phyloP scores from a whole-genome alignment of 2,329 filamentous ascomycete genomes.

The Venturia asperata region DNA sequence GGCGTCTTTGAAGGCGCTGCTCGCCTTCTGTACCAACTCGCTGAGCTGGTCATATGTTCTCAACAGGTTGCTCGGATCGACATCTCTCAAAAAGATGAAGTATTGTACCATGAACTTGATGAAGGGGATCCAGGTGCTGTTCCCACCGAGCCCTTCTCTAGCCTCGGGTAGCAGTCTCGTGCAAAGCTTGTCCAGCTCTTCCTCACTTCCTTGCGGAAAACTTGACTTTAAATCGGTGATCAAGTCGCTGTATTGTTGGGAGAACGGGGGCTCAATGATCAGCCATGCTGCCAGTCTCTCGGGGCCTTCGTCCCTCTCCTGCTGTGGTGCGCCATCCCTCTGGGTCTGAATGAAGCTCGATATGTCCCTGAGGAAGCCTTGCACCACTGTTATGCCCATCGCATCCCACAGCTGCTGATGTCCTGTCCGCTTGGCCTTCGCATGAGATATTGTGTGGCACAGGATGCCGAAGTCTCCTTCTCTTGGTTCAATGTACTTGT shows the following conservation, averaged over 20 bases:
- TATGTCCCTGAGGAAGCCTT: neutral
- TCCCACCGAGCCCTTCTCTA: conserved; percentile 43
- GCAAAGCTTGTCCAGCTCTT: conserved; percentile 56
- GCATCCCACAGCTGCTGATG: neutral
- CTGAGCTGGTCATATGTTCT: conserved; percentile 69
- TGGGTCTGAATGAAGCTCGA: neutral
- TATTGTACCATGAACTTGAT: conserved; percentile 75
- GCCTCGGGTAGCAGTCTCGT: conserved; percentile 54
- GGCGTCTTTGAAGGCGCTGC: conserved; percentile 72
- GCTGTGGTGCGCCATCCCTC: neutral
- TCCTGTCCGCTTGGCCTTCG: neutral
- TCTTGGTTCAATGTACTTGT: neutral
- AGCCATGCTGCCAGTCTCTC: conserved; percentile 33
- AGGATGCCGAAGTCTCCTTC: neutral
- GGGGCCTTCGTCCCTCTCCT: neutral
- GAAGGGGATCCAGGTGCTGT: conserved; percentile 69
- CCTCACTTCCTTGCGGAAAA: conserved; percentile 44
- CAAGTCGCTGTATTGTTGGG: conserved; percentile 60
- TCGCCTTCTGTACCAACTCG: conserved; percentile 69
- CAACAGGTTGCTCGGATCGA: conserved; percentile 67
- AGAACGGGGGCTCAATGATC: conserved; percentile 64
- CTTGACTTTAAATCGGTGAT: conserved; percentile 56
- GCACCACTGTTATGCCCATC: neutral
- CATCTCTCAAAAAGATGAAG: conserved; percentile 71
- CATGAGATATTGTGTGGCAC: neutral